Conservation (phyloP, 2,329 filamentous ascomycete species). For the Helotiales sp. region DNA sequence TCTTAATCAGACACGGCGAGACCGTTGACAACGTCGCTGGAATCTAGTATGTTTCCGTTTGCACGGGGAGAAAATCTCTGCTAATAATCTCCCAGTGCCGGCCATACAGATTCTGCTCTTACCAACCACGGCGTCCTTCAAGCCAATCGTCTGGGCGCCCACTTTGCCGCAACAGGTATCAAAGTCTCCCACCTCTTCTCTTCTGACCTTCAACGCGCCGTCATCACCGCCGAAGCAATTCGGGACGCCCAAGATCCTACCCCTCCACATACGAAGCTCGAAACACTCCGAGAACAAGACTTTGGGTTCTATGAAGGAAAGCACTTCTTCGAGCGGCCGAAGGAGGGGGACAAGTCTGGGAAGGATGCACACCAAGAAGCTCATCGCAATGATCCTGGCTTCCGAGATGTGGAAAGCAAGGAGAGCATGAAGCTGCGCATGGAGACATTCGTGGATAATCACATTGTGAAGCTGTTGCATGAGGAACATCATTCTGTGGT, state of each 20-base stretch:
- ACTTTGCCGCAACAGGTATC: conserved; percentile 63
- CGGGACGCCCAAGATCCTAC: conserved; percentile 50
- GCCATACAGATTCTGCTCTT: conserved; percentile 75
- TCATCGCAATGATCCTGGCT: conserved; percentile 41
- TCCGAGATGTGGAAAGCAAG: conserved; percentile 64
- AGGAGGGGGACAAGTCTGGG: conserved; percentile 33
- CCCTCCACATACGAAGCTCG: conserved; percentile 25
- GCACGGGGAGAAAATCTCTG: conserved; percentile 5
- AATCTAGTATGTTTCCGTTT: conserved; percentile 58
- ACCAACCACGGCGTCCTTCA: conserved; percentile 83
- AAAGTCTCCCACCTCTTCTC: conserved; percentile 72
- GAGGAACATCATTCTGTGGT: conserved; percentile 49
- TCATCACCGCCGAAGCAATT: conserved; percentile 68
- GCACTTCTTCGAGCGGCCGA: conserved; percentile 47
- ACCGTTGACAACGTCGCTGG: conserved; percentile 86
- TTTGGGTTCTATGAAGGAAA: conserved; percentile 72
- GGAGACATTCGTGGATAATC: conserved; percentile 63
- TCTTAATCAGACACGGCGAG: conserved; percentile 85
- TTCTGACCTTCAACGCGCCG: conserved; percentile 75
- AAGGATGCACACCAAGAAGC: conserved; percentile 41
- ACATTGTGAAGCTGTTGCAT: conserved; percentile 57
- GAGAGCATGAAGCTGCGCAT: conserved; percentile 65
- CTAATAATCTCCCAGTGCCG: conserved; percentile 57
- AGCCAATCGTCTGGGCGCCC: conserved; percentile 66
- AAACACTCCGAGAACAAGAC: conserved; percentile 68